These are phyloP conservation scores for Candida incommunis DNA, from an alignment of 805 yeast species.

Conservation along the genomic window DNA sequence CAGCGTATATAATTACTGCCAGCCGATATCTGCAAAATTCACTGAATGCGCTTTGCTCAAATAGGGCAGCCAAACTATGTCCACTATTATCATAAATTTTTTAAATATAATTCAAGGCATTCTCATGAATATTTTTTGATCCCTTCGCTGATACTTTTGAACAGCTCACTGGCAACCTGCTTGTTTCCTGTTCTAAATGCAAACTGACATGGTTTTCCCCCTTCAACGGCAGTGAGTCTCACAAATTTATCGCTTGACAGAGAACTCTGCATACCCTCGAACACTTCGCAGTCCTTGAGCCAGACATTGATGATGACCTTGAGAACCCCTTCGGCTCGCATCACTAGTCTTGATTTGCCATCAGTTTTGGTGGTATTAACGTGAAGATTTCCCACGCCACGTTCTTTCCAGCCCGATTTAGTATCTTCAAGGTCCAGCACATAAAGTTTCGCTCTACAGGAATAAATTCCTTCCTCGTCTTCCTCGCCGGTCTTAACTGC, in stretches of 20 bases:
- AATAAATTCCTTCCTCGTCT: constrained; percentile 53
- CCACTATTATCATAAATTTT: too few species aligned
- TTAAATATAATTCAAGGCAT: too few species aligned
- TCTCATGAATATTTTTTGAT: constrained; percentile 6
- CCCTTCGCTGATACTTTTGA: constrained; percentile 22
- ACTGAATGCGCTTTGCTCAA: too few species aligned
- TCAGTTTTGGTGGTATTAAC: constrained; percentile 35
- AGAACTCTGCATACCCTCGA: constrained; percentile 78
- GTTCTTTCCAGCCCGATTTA: constrained; percentile 84
- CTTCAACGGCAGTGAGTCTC: constrained; percentile 52
- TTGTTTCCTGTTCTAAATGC: constrained; percentile 60
- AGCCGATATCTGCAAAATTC: too few species aligned
- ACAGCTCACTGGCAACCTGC: constrained; percentile 44
- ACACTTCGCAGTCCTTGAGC: constrained; percentile 46
- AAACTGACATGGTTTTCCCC: constrained; percentile 63
- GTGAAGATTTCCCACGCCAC: constrained; percentile 83
- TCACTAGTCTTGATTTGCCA: constrained; percentile 51
- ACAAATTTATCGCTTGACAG: constrained; percentile 71
- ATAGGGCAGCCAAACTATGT: too few species aligned
- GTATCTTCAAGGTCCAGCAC: constrained; percentile 52
- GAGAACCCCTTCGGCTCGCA: constrained; percentile 81
- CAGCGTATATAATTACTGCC: neutral
- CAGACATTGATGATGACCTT: constrained; percentile 72
- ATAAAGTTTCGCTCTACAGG: constrained; percentile 67
- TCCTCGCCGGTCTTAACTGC: constrained; percentile 80